Evolutionary conservation across 352 stramenopile species (phyloP).

Genomic region (Pythium angustatum): DNA sequence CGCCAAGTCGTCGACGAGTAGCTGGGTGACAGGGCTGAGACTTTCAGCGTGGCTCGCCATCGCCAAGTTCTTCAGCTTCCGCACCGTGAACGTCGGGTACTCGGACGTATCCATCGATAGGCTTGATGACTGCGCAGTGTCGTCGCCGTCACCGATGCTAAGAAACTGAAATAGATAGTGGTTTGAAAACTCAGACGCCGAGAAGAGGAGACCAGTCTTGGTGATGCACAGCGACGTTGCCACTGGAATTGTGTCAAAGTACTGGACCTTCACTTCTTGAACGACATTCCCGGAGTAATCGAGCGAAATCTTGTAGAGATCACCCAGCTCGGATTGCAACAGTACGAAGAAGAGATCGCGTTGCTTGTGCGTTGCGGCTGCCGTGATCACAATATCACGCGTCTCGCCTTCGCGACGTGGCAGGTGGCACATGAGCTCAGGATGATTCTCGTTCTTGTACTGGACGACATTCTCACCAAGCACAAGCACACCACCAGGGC

Average conservation of each 20-base stretch:
- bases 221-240: slow-evolving; percentile 96
- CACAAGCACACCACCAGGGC: slow-evolving; percentile 94
- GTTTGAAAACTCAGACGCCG: slow-evolving; percentile 96
- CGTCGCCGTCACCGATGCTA: slow-evolving; percentile 93
- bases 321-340: slow-evolving; percentile 97
- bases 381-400: slow-evolving; percentile 92
- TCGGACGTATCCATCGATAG: slow-evolving; percentile 68
- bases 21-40: slow-evolving; percentile 93
- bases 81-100: slow-evolving; percentile 66
- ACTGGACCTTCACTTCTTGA: slow-evolving; percentile 90
- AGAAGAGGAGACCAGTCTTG: slow-evolving; percentile 97
- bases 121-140: slow-evolving; percentile 73
- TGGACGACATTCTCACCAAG: slow-evolving; percentile 95
- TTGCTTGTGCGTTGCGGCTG: slow-evolving; percentile 93
- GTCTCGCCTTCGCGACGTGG: slow-evolving; percentile 73
- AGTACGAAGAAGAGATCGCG: slow-evolving; percentile 97
- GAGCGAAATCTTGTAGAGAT: slow-evolving; percentile 98
- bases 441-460: slow-evolving; percentile 96
- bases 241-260: slow-evolving; percentile 96
- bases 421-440: slow-evolving; percentile 71
- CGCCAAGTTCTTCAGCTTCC: slow-evolving; percentile 89
- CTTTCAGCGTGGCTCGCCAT: slow-evolving; percentile 81
- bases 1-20: slow-evolving; percentile 95
- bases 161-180: slow-evolving; percentile 98
- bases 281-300: slow-evolving; percentile 81